Conservation (phyloP, 2,329 filamentous ascomycete genomes). For the Nemania sp. region DNA sequence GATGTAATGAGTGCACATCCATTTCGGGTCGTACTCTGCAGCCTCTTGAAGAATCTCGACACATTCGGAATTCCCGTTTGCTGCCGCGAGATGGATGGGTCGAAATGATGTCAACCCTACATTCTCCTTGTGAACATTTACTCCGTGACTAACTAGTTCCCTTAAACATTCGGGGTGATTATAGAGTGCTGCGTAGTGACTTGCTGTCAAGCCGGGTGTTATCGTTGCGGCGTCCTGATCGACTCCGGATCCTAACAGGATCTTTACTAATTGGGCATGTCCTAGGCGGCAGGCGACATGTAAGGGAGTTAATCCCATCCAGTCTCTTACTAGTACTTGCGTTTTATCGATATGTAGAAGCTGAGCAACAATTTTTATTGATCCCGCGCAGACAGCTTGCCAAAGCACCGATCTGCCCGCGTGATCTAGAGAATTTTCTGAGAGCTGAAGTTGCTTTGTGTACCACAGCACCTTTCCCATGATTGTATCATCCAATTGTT, state of each 20-base stretch:
- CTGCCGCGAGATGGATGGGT: background rate
- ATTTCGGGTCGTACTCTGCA: background rate
- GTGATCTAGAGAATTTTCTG: too few species aligned
- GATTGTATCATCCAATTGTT: background rate
- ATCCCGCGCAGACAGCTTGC: background rate
- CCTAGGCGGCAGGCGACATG: background rate
- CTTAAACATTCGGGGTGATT: background rate
- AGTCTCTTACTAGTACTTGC: background rate
- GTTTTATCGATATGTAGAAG: background rate
- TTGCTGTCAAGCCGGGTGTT: background rate
- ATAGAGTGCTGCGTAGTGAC: background rate
- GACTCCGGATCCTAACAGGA: background rate
- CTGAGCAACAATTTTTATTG: background rate
- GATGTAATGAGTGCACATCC: conserved; percentile 2
- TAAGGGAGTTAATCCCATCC: background rate
- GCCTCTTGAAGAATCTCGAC: background rate
- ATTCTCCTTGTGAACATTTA: background rate
- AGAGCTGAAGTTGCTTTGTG: too few species aligned
- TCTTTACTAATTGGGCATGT: background rate
- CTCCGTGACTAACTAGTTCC: background rate
- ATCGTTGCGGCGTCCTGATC: background rate
- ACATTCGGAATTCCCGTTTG: background rate
- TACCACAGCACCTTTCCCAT: background rate
- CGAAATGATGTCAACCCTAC: background rate
- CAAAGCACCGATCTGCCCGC: background rate